phyloP scores from a whole-genome alignment of 1,139 yeast genomes.

The Zygoascus hellenicus region DNA sequence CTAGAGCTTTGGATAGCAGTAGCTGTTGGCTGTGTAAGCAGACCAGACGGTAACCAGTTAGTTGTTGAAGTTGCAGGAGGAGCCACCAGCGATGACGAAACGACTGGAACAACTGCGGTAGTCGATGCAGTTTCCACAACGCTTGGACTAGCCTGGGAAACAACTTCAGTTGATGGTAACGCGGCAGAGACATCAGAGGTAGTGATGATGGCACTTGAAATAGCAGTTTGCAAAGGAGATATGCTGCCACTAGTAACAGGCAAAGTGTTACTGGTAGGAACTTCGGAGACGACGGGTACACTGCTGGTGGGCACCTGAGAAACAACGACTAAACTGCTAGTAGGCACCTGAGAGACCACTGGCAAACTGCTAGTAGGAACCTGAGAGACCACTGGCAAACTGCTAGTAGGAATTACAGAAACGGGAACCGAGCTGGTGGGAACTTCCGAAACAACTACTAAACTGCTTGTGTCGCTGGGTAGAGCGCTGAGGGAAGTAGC shows the following conservation, averaged over 20 bases:
- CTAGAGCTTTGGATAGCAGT: slow-evolving; percentile 13
- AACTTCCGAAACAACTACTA: slow-evolving; percentile 8
- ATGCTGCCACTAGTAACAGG: background rate
- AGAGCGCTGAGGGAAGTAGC: slow-evolving; percentile 6
- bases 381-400: slow-evolving; percentile 3
- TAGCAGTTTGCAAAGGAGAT: background rate
- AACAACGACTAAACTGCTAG: slow-evolving; percentile 8
- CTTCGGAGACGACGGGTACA: slow-evolving; percentile 8
- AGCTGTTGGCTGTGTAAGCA: slow-evolving; percentile 28
- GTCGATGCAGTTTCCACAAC: background rate
- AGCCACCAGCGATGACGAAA: slow-evolving; percentile 11
- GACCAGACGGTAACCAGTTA: slow-evolving; percentile 31
- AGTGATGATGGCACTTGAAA: background rate
- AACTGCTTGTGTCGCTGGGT: slow-evolving; percentile 8
- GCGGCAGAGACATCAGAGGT: background rate
- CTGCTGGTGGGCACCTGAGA: slow-evolving; percentile 1
- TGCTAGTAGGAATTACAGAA: background rate
- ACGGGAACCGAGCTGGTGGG: background rate
- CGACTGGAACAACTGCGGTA: slow-evolving; percentile 1
- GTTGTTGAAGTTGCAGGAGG: slow-evolving; percentile 15
- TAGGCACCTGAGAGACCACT: slow-evolving; percentile 1
- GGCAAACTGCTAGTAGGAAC: slow-evolving; percentile 6
- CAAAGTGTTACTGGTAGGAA: background rate
- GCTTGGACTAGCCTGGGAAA: background rate
- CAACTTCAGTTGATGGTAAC: background rate